Evolutionary conservation across 2,329 filamentous ascomycete species (phyloP), one percentile per base, ranked within the genome.

Genomic region (Ophiostoma fasciatum): DNA sequence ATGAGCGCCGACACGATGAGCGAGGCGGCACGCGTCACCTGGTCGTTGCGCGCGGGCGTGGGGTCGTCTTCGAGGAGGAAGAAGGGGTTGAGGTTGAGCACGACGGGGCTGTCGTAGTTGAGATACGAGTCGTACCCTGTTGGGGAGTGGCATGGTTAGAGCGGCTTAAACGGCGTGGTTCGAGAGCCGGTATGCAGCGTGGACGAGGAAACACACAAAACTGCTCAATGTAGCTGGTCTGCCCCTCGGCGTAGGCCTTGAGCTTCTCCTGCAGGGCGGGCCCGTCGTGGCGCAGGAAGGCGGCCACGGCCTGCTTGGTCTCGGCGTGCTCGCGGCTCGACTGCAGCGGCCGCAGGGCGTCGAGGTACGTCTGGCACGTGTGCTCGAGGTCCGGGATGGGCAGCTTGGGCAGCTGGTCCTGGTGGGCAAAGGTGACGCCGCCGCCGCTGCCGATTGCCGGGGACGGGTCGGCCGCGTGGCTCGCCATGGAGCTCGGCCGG

Each of bases 91-190:
- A 98, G 63, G 59, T 98, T 96, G 46, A 98, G 70, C 28, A 98
- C 90, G 28, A 98, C 90, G 0, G 90, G 87, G 51, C 94, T 96
- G 54, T 96, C 90, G 53, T 80, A 98, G 60, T 96, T 96, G 44
- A 98, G 68, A 53, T 96, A 98, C 21, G 90, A 96, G 56, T 98
- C 90, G 54, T 96, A 96, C 90, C 87, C 87, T 94, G 42, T 17
- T n/a, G n/a, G n/a, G n/a, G n/a, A n/a, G n/a, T n/a, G n/a, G n/a
- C n/a, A n/a, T n/a, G n/a, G n/a, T n/a, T n/a, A n/a, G n/a, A n/a
- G n/a, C n/a, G n/a, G n/a, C n/a, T n/a, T n/a, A n/a, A n/a, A n/a
- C 7, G 3, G 19, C 13, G n/a, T 7, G 19, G 9, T 11, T 26
- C 4, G 6, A 4, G 17, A 20, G 9, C n/a, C 19, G 35, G 11